Evolutionary conservation across 345 rosid genomes (phyloP), one percentile per base, ranked within the genome.

Genomic region (Arabidopsis thaliana): DNA sequence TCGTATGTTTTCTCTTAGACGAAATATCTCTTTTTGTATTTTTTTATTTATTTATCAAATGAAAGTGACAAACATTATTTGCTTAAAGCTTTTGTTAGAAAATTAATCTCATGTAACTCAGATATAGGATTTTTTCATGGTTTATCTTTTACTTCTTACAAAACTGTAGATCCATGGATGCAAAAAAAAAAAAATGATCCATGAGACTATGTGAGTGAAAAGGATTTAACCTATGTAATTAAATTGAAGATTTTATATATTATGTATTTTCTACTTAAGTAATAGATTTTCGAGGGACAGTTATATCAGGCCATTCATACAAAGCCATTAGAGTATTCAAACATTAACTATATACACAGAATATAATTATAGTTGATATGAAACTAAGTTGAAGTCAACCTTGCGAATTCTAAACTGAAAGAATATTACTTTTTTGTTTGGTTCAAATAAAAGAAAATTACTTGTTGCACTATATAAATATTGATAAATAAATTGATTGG

Each of bases 401-500:
- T 30, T 64, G 6, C 8, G n/a, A 63, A 16, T 63, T 63, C 53
- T 45, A 44, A 30, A 63, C 8, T 38, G 32, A 38, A 57, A 22
- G 4, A 10, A 16, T 16, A 16, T 16, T 16, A 16, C 20, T 16
- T 16, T 16, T 16, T 16, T 16, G 20, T 16, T 16, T 16, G 20
- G 20, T 16, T 16, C 20, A 16, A 16, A 16, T 16, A 16, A 16
- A 16, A 16, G 20, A 16, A 16, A 58, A 59, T 20, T 20, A 59
- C n/a, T 8, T 59, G 45, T 37, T 36, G 45, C 30, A 37, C 16
- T 2, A 28, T 28, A 4, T 32, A 56, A 2, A 13, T 52, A 30
- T 4, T 23, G 16, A 63, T 25, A 5, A 44, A 6, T 20, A 49
- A 65, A 49, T 36, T 49, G n/a, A 10, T 49, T 36, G 36, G 71